Evolutionary conservation across 2,329 filamentous ascomycete species (phyloP).

Genomic region (Botrytis medusae): DNA sequence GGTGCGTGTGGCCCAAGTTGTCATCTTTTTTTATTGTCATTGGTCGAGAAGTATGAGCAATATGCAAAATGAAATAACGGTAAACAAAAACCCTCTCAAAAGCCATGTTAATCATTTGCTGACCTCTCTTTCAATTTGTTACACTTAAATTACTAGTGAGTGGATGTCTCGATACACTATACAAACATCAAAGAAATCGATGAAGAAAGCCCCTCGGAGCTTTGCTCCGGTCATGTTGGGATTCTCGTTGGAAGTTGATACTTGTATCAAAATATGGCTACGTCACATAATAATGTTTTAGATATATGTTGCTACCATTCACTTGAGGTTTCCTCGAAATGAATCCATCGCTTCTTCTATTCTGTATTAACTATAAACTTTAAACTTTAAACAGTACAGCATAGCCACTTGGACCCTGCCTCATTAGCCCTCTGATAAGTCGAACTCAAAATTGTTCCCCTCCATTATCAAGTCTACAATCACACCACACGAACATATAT

Average conservation of each 20-base stretch:
- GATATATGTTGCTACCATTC: slow-evolving; percentile 12
- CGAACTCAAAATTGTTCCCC: slow-evolving; percentile 1
- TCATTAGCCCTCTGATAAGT: not conserved
- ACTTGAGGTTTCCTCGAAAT: not conserved
- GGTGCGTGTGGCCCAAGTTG: not conserved
- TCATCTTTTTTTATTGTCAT: not conserved
- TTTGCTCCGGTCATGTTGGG: not conserved
- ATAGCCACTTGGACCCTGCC: not conserved
- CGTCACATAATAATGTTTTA: slow-evolving; percentile 1
- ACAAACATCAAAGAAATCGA: not conserved
- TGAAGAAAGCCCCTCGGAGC: not conserved
- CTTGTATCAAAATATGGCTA: not conserved
- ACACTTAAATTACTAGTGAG: not conserved
- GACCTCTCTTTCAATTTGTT: not conserved
- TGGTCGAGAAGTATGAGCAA: not conserved
- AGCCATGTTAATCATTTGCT: not conserved
- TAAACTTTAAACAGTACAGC: not conserved
- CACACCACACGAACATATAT: not conserved
- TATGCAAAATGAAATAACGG: not conserved
- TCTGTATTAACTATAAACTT: not conserved
- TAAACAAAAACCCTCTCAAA: not conserved
- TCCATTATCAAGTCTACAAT: not conserved
- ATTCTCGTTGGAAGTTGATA: not conserved
- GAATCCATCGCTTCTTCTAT: not conserved
- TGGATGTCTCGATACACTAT: not conserved